A percentile compares a stretch with the other conserved stretches of the same genome.
Evolutionary conservation across 352 stramenopile species (phyloP).

Genomic region (Phytophthora fragariae): DNA sequence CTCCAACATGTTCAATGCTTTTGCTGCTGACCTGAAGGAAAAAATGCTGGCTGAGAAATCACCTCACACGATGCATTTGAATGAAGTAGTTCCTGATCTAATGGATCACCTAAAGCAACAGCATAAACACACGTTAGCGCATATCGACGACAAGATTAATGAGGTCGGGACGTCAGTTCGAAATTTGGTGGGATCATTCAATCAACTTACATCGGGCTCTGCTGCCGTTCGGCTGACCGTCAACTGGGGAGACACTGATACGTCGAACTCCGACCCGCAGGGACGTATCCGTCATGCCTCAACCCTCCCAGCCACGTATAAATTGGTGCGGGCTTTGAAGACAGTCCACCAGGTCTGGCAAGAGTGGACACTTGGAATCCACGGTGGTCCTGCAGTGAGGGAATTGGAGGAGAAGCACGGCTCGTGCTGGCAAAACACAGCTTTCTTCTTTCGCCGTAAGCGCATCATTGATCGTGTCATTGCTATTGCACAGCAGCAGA

Average conservation of each 20-base stretch:
- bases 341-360: slow-evolving; percentile 17
- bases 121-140: slow-evolving; percentile 2
- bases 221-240: slow-evolving; percentile 9
- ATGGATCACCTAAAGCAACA: slow-evolving; percentile 19
- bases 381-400: neutral
- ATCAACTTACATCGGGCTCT: too few relatives aligned
- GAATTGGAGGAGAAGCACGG: slow-evolving; percentile 4
- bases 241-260: neutral
- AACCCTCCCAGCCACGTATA: neutral
- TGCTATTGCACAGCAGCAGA: slow-evolving; percentile 1
- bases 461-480: slow-evolving; percentile 15
- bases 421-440: neutral
- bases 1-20: too few relatives aligned
- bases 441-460: slow-evolving; percentile 11
- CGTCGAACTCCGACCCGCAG: neutral
- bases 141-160: slow-evolving; percentile 6
- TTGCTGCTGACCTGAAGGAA: too few relatives aligned
- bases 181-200: neutral
- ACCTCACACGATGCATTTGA: neutral
- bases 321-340: slow-evolving; percentile 8
- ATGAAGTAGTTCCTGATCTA: slow-evolving; percentile 14
- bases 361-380: neutral
- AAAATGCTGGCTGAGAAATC: too few relatives aligned
- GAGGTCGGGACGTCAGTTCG: slow-evolving; percentile 4
- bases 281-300: neutral